Percentiles rank a stretch among this genome's conserved stretches.
Conservation (phyloP, 768 basidiomycete species). For the Hericium rajendrae region DNA sequence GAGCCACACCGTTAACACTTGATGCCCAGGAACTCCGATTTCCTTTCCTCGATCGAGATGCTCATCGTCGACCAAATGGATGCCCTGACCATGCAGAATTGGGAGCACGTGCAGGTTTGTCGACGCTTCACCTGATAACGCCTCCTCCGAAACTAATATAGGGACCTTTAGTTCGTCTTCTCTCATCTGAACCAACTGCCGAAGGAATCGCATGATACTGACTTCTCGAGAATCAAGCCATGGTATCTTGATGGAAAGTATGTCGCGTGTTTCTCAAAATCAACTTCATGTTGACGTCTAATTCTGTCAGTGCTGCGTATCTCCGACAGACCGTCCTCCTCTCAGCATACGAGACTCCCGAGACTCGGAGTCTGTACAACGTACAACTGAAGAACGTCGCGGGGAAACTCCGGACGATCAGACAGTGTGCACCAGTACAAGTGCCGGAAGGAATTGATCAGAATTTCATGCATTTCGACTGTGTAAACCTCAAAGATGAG, state of each 20-base stretch:
- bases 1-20: neutral
- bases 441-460: slow-evolving; percentile 82
- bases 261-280: slow-evolving; percentile 21
- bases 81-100: slow-evolving; percentile 94
- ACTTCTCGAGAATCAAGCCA: slow-evolving; percentile 94
- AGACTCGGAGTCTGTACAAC: slow-evolving; percentile 75
- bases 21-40: slow-evolving; percentile 69
- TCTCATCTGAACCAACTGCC: slow-evolving; percentile 81
- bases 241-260: slow-evolving; percentile 97
- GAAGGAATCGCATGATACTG: slow-evolving; percentile 86
- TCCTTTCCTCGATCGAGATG: slow-evolving; percentile 88
- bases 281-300: neutral
- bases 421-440: slow-evolving; percentile 59
- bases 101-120: slow-evolving; percentile 91
- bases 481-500: slow-evolving; percentile 61
- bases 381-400: slow-evolving; percentile 69
- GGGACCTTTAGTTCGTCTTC: slow-evolving; percentile 60
- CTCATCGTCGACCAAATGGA: slow-evolving; percentile 90
- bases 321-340: slow-evolving; percentile 86
- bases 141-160: neutral
- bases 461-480: slow-evolving; percentile 72
- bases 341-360: slow-evolving; percentile 83
- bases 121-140: neutral
- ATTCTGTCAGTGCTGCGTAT: slow-evolving; percentile 53
- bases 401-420: slow-evolving; percentile 69